Conservation (phyloP, 768 basidiomycete species). For the Punctularia strigosozonata region DNA sequence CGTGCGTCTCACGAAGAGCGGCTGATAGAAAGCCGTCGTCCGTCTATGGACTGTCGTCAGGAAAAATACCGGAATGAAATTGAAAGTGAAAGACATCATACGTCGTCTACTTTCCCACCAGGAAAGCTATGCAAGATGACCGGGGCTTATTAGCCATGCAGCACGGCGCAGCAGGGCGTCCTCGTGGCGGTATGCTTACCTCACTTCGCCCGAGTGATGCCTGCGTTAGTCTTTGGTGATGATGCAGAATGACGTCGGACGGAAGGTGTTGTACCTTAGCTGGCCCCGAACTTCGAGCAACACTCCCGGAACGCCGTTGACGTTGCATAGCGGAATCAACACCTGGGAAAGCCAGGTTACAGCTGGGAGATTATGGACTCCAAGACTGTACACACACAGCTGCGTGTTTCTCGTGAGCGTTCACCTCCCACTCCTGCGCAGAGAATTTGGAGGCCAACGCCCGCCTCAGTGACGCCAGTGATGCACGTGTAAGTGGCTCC, state of each 20-base stretch:
- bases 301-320: conserved; percentile 51
- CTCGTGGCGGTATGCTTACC: conserved; percentile 44
- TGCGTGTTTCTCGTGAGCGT: too few species aligned
- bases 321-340: conserved; percentile 69
- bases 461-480: conserved; percentile 19
- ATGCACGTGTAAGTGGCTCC: conserved; percentile 23
- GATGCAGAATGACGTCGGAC: too few species aligned
- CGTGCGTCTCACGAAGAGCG: conserved; percentile 62
- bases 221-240: too few species aligned
- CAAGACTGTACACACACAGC: too few species aligned
- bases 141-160: background rate
- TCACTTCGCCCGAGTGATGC: conserved; percentile 74
- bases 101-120: conserved; percentile 59
- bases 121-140: conserved; percentile 44
- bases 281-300: conserved; percentile 62
- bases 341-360: too few species aligned
- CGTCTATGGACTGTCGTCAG: conserved; percentile 20
- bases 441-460: conserved; percentile 14
- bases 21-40: conserved; percentile 41
- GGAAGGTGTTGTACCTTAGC: too few species aligned
- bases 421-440: conserved; percentile 17
- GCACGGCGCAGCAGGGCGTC: conserved; percentile 1
- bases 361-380: too few species aligned
- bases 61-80: background rate
- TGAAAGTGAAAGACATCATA: conserved; percentile 16